A percentile compares a stretch with the other conserved stretches of the same genome.
Evolutionary conservation across 805 yeast genomes (phyloP).

Genomic region (Pichia occidentalis): DNA sequence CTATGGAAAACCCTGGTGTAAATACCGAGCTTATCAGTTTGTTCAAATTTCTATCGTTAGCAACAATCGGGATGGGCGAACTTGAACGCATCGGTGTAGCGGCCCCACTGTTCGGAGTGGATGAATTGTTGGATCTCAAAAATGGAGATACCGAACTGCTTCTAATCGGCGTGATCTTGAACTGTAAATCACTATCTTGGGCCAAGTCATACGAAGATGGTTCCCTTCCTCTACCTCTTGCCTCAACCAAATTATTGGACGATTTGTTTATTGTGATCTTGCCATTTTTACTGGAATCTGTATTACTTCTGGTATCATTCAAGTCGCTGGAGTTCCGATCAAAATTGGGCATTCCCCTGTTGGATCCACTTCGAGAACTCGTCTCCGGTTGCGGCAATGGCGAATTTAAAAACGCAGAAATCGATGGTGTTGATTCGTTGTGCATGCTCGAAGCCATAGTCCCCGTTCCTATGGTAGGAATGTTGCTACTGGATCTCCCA

Average conservation of each 20-base stretch:
- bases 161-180: conserved; percentile 26
- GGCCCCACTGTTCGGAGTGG: conserved; percentile 13
- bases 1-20: conserved; percentile 18
- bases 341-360: too few species aligned
- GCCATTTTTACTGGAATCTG: neutral
- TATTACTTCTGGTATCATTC: too few species aligned
- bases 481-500: too few species aligned
- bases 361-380: too few species aligned
- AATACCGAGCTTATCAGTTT: conserved; percentile 19
- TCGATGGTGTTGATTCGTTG: conserved; percentile 8
- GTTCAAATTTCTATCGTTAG: conserved; percentile 7
- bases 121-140: conserved; percentile 5
- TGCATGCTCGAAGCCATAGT: neutral
- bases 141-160: conserved; percentile 23
- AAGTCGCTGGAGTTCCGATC: too few species aligned
- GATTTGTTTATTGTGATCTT: neutral
- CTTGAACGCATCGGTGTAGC: conserved; percentile 18
- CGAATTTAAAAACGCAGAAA: conserved; percentile 8
- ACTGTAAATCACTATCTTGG: conserved; percentile 24
- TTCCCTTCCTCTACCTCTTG: conserved; percentile 11
- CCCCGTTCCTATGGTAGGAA: neutral
- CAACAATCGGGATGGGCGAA: conserved; percentile 12
- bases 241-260: conserved; percentile 1
- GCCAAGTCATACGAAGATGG: conserved; percentile 13
- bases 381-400: neutral